phyloP scores from a whole-genome alignment of 108 stramenopile genomes.

The Pseudonitzschia delicatissima region DNA sequence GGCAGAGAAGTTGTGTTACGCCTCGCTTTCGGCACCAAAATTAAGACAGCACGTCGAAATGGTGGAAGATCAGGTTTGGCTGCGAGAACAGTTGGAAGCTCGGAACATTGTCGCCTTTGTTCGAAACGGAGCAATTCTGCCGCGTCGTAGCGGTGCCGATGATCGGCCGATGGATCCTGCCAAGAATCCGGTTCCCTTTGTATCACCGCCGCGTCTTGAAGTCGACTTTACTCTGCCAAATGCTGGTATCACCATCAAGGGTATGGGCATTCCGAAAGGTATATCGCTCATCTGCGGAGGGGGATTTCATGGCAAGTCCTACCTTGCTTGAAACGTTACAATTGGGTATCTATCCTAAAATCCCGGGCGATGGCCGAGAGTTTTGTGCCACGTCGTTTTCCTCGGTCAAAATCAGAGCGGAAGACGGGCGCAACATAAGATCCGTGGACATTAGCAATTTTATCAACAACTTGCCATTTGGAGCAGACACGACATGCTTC shows the following conservation, averaged over 20 bases:
- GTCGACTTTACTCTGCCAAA: conserved; percentile 34
- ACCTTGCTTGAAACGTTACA: conserved; percentile 81
- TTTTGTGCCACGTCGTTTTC: conserved; percentile 72
- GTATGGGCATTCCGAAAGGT: conserved; percentile 81
- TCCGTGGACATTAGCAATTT: conserved; percentile 88
- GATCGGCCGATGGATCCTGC: conserved; percentile 68
- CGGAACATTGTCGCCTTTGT: conserved; percentile 77
- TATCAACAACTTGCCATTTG: conserved; percentile 83
- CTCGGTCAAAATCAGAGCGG: conserved; percentile 87
- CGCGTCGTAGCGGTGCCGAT: conserved; percentile 76
- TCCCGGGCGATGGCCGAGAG: conserved; percentile 89
- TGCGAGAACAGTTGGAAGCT: conserved; percentile 61
- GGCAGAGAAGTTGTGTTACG: conserved; percentile 50
- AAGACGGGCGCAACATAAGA: conserved; percentile 92
- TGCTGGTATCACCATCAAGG: conserved; percentile 56
- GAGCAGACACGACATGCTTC: conserved; percentile 63
- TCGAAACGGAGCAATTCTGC: conserved; percentile 74
- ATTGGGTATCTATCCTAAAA: conserved; percentile 87
- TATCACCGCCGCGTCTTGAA: conserved; percentile 34
- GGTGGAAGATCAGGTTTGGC: conserved; percentile 87
- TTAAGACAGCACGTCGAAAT: conserved; percentile 69
- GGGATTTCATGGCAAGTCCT: conserved; percentile 97
- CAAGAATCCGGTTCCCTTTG: conserved; percentile 76
- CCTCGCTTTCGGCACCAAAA: conserved; percentile 44
- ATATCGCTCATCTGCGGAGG: conserved; percentile 94